Percentiles rank a stretch among this genome's conserved stretches.
Evolutionary conservation across 768 basidiomycete species (phyloP).

Genomic region (Macrolepiota albuminosa): DNA sequence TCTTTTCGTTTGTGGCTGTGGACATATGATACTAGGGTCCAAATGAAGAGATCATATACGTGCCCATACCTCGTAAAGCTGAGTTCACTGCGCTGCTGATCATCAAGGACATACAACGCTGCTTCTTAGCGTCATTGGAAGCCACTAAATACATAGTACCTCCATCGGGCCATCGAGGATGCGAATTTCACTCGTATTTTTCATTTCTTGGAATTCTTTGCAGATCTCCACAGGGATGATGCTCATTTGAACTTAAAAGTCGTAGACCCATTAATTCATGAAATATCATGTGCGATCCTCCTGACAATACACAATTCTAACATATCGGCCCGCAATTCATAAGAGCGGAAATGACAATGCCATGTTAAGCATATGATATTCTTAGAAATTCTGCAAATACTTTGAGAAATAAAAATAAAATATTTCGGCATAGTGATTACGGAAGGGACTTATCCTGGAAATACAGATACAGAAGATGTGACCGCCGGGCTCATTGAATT

Average conservation of each 20-base stretch:
- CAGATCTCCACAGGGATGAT: slow-evolving; percentile 12
- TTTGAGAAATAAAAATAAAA: background rate
- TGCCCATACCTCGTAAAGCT: background rate
- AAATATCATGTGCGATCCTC: background rate
- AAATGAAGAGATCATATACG: background rate
- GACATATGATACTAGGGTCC: background rate
- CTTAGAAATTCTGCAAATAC: background rate
- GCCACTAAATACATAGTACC: background rate
- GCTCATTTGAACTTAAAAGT: slow-evolving; percentile 8
- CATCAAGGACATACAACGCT: background rate
- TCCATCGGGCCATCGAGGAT: background rate
- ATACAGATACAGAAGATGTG: background rate
- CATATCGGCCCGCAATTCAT: background rate
- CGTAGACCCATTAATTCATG: background rate
- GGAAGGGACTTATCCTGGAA: background rate
- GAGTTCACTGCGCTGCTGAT: background rate
- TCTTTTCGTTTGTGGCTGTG: background rate
- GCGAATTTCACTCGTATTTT: background rate
- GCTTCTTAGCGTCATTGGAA: background rate
- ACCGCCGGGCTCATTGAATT: no score
- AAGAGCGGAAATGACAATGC: background rate
- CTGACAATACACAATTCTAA: background rate
- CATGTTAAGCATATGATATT: background rate
- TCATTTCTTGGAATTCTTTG: background rate
- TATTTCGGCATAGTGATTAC: background rate